Conservation (phyloP, 768 basidiomycete genomes). For the Lactarius psammicola region DNA sequence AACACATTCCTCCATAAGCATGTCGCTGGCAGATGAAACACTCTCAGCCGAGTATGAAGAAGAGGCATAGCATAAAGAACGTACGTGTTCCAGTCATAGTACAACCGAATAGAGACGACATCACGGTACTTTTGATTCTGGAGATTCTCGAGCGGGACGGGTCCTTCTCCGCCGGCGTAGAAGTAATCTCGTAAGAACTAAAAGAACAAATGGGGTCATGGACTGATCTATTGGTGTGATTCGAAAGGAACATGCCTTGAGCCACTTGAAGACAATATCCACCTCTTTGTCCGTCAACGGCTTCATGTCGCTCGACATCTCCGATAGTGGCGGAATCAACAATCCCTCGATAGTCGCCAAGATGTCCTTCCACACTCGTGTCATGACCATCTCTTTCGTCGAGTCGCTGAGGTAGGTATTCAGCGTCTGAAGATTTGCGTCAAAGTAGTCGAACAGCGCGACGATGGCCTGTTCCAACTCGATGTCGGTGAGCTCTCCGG, state of each 20-base stretch:
- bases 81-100: constrained; percentile 95
- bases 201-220: constrained; percentile 9
- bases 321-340: constrained; percentile 87
- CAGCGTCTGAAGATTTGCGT: constrained; percentile 86
- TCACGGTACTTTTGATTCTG: constrained; percentile 97
- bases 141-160: constrained; percentile 77
- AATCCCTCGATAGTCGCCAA: constrained; percentile 80
- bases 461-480: constrained; percentile 93
- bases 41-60: constrained; percentile 19
- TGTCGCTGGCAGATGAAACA: constrained; percentile 52
- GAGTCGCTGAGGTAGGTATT: constrained; percentile 83
- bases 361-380: constrained; percentile 94
- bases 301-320: constrained; percentile 84
- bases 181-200: constrained; percentile 95
- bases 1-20: constrained; percentile 92
- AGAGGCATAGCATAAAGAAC: constrained; percentile 32
- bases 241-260: constrained; percentile 62
- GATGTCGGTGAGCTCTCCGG: constrained; percentile 83
- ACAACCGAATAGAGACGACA: constrained; percentile 82
- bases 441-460: constrained; percentile 94
- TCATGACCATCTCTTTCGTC: constrained; percentile 91
- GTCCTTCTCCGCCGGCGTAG: constrained; percentile 90
- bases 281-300: constrained; percentile 94
- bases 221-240: constrained; percentile 7
- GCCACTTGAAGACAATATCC: constrained; percentile 98